These are phyloP conservation scores for Puccinia brachypodii DNA, from an alignment of 1,284 basidiomycete genomes.

Conservation along the genomic window DNA sequence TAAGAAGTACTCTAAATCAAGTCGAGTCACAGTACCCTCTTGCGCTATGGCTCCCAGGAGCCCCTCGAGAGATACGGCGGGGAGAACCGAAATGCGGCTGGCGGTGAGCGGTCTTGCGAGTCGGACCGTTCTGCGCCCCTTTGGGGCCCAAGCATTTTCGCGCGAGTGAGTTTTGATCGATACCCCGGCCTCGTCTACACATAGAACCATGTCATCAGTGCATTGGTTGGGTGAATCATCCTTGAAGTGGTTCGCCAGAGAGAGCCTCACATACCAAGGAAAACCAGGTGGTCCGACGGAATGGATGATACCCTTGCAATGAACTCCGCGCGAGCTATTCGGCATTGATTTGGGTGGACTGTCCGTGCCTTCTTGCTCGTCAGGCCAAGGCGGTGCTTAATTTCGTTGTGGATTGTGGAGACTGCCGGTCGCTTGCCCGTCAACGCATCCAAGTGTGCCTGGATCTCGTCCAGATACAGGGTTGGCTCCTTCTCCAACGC, in stretches of 20 bases:
- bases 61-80: not conserved
- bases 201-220: not conserved
- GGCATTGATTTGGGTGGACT: no score
- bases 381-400: not conserved
- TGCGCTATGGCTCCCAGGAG: not conserved
- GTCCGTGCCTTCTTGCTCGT: not conserved
- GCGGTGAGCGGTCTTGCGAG: not conserved
- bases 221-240: not conserved
- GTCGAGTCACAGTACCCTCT: not conserved
- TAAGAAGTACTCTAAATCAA: not conserved
- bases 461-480: not conserved
- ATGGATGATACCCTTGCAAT: not conserved
- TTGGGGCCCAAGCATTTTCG: not conserved
- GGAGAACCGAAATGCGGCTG: not conserved
- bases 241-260: not conserved
- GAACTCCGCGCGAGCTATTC: not conserved
- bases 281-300: not conserved
- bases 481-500: not conserved
- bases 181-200: not conserved
- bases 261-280: not conserved
- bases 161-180: not conserved
- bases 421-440: not conserved
- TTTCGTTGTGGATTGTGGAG: not conserved
- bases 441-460: not conserved
- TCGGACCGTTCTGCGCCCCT: not conserved